Evolutionary conservation across 257 asterid species (phyloP).

Genomic region (Rhazya stricta): DNA sequence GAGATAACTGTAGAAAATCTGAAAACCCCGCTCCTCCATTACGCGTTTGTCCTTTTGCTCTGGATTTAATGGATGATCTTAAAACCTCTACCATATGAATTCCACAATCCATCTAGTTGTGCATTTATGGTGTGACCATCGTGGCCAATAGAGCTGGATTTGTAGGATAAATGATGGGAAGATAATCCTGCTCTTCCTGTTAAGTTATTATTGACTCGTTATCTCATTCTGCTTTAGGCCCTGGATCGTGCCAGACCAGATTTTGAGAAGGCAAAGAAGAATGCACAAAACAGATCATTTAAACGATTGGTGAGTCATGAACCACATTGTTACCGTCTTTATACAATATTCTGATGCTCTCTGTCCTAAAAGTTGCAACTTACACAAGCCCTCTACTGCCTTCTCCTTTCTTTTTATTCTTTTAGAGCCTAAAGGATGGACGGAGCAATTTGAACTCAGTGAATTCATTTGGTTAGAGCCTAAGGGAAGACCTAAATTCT

Average conservation of each 20-base stretch:
- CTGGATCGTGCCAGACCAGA: slow-evolving; percentile 86
- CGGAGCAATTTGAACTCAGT: slow-evolving; percentile 20
- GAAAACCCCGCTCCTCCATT: background rate
- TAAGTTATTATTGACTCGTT: background rate
- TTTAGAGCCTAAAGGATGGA: slow-evolving; percentile 26
- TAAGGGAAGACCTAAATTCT: background rate
- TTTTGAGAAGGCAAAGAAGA: slow-evolving; percentile 41
- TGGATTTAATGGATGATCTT: background rate
- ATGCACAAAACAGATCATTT: slow-evolving; percentile 46
- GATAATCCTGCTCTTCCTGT: background rate
- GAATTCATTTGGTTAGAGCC: background rate
- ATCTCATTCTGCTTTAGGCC: slow-evolving; percentile 34
- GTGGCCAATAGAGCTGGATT: background rate
- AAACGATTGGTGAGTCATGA: slow-evolving; percentile 52
- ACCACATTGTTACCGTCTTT: background rate
- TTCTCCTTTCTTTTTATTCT: background rate
- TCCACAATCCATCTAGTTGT: background rate
- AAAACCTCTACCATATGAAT: background rate
- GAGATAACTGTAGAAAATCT: background rate
- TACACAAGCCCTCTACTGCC: background rate
- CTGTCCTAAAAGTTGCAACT: background rate
- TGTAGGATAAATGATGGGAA: background rate
- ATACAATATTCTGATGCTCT: background rate
- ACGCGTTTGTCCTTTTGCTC: background rate
- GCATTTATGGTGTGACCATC: background rate